Evolutionary conservation across 2,329 filamentous ascomycete genomes (phyloP).

Genomic region (Alternaria sp.): DNA sequence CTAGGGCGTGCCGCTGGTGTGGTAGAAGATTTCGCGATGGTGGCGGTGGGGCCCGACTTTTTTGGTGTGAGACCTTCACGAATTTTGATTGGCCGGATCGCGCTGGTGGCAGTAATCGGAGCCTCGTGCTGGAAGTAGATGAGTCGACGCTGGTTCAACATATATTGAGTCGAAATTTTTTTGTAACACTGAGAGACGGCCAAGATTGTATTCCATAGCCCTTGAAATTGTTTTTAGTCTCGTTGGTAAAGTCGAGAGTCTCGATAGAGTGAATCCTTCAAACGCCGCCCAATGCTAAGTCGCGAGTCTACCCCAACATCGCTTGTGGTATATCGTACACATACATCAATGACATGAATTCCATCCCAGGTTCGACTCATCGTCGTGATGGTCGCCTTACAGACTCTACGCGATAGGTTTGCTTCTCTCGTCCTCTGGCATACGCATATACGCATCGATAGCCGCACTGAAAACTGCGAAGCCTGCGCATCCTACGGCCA

Average conservation of each 20-base stretch:
- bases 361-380: background rate
- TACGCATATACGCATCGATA: constrained; percentile 85
- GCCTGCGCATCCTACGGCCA: constrained; percentile 84
- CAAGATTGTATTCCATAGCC: background rate
- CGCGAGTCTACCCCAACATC: constrained; percentile 7
- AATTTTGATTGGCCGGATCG: constrained; percentile 12
- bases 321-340: constrained; percentile 22
- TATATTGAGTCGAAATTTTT: background rate
- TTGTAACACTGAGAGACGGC: background rate
- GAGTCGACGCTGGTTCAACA: background rate
- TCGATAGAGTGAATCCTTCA: background rate
- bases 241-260: background rate
- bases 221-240: background rate
- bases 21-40: constrained; percentile 23
- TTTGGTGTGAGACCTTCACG: constrained; percentile 7
- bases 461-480: constrained; percentile 93
- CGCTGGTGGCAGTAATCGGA: background rate
- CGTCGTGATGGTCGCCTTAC: background rate
- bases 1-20: background rate
- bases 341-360: constrained; percentile 9
- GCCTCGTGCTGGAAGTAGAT: background rate
- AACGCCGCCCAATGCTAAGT: constrained; percentile 34
- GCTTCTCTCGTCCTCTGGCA: constrained; percentile 51
- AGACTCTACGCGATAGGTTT: constrained; percentile 44
- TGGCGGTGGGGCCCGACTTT: constrained; percentile 25